These are phyloP conservation scores for Scopulariopsis brevicaulis DNA, from an alignment of 2,329 filamentous ascomycete species.

Conservation along the genomic window DNA sequence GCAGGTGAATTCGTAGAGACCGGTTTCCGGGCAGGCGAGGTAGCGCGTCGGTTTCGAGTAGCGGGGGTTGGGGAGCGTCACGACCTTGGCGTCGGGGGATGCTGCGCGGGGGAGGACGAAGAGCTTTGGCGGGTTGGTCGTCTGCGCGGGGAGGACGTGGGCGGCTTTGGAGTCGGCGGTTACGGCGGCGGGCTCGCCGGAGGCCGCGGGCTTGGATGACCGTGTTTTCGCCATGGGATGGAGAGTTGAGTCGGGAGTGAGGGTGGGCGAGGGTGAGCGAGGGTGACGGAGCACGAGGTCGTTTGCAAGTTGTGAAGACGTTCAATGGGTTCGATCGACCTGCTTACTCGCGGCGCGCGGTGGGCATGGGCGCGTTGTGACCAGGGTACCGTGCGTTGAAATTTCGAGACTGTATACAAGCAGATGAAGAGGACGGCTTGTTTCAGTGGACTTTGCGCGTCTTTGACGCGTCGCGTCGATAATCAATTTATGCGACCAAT, in stretches of 20 bases:
- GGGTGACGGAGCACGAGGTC: too few relatives aligned
- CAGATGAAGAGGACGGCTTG: too few relatives aligned
- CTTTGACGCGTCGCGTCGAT: not conserved
- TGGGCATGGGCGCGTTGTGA: too few relatives aligned
- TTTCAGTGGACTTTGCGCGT: not conserved
- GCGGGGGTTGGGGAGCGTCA: slow-evolving; percentile 49
- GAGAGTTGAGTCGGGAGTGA: not conserved
- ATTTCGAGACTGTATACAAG: too few relatives aligned
- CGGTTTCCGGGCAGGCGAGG: slow-evolving; percentile 48
- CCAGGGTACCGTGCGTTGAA: too few relatives aligned
- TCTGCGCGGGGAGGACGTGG: slow-evolving; percentile 27
- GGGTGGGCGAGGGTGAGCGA: not conserved
- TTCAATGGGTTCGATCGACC: too few relatives aligned
- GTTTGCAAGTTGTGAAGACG: too few relatives aligned
- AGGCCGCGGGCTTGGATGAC: slow-evolving; percentile 23
- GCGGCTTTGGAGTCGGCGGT: slow-evolving; percentile 20
- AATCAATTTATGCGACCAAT: not conserved
- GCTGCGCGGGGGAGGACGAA: slow-evolving; percentile 50
- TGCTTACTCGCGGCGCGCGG: too few relatives aligned
- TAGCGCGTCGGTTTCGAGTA: slow-evolving; percentile 44
- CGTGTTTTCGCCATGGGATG: slow-evolving; percentile 37
- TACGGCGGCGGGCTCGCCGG: slow-evolving; percentile 13
- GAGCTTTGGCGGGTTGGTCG: slow-evolving; percentile 35
- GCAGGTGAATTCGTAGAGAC: slow-evolving; percentile 54
- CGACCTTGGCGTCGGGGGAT: slow-evolving; percentile 40